phyloP scores from a whole-genome alignment of 306 rosid genomes.

The Quercus wislizeni region DNA sequence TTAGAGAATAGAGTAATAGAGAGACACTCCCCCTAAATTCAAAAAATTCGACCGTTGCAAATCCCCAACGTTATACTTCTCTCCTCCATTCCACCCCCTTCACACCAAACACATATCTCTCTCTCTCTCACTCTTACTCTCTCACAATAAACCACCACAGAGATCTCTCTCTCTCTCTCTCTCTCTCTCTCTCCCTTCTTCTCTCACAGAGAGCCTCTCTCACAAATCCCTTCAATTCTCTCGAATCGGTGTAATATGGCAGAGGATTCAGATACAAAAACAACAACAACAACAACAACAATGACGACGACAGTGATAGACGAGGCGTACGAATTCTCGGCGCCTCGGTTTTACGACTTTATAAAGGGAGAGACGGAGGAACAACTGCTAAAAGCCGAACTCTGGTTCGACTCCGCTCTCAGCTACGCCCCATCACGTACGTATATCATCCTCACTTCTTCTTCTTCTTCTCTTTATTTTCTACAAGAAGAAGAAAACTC shows the following conservation, averaged over 20 bases:
- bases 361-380: slow-evolving; percentile 51
- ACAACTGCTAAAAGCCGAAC: slow-evolving; percentile 58
- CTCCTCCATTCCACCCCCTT: neutral
- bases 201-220: neutral
- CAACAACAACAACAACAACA: neutral
- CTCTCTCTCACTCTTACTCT: neutral
- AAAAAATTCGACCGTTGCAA: slow-evolving; percentile 40
- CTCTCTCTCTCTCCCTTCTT: neutral
- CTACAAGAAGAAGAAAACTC: neutral
- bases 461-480: neutral
- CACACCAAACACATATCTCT: slow-evolving; percentile 1
- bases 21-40: slow-evolving; percentile 4
- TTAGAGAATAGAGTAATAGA: too few species aligned
- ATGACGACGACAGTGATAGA: slow-evolving; percentile 46
- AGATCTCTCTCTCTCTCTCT: neutral
- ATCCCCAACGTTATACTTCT: slow-evolving; percentile 35
- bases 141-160: neutral
- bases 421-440: slow-evolving; percentile 90
- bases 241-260: neutral
- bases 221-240: neutral
- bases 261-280: slow-evolving; percentile 31
- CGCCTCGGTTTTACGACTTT: slow-evolving; percentile 87
- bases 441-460: slow-evolving; percentile 8
- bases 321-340: slow-evolving; percentile 77
- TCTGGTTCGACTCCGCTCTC: slow-evolving; percentile 83